Base-by-base conservation (phyloP, 2,329 filamentous ascomycete species). In the Zymoseptoria ardabiliae region DNA sequence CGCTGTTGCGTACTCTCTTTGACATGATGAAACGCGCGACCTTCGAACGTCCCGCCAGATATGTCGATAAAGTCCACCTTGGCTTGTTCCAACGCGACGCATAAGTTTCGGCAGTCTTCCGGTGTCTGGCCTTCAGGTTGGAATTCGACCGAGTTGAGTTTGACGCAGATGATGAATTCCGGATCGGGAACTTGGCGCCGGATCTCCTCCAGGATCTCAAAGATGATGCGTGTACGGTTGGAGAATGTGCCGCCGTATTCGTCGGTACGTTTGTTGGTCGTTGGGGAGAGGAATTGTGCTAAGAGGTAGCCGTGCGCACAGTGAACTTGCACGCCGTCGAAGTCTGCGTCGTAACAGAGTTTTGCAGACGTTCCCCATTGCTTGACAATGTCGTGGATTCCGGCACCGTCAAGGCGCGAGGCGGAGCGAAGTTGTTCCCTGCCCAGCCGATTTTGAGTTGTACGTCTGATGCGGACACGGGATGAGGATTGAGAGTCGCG, bases 251-350 rank as follows among this genome's bases (percentile, higher is more conserved):
- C 76, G 23, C 77, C 76, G 57, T 79, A 79, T 48, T 67, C 66
- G 55, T 78, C 77, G 1, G 72, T 75, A 10, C 76, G 64, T 49
- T 69, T 72, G 60, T 79, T 78, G 17, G 74, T 75, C 5, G 76
- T 70, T 0, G 72, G 70, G 0, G 69, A 72, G 1, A 77, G 65
- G 57, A 78, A 78, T 55, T 77, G 73, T 13, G 74, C 70, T 4
- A 78, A 63, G 2, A 78, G 68, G 57, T 78, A 78, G 1, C 76
- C 76, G 55, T 78, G 76, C 9, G 70, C 70, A 30, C 67, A 68
- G 54, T 73, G 70, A 1, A 73, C 59, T 58, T 72, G 67, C 0
- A 72, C 70, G 19, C 69, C 70, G 28, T 71, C 70, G 49, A 68
- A 67, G 4, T 68, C 70, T 21, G 70, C 69, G 54, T 66, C 50